These are phyloP conservation scores for Thymus quinquecostatus DNA, from an alignment of 257 asterid species.

Conservation along the genomic window DNA sequence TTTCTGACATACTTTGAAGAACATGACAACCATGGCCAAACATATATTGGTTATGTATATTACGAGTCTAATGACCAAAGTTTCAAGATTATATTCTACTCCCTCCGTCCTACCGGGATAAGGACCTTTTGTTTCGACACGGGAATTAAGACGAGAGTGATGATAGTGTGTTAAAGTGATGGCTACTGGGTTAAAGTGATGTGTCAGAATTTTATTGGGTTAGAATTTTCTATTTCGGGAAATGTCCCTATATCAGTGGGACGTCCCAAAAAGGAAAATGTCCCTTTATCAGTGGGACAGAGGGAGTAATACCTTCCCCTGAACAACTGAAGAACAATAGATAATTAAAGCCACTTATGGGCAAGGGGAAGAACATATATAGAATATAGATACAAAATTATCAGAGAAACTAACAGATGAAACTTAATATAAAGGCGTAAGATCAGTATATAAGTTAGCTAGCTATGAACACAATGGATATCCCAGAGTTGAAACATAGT, in stretches of 20 bases:
- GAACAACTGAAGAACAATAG: constrained; percentile 5
- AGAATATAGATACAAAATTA: constrained; percentile 11
- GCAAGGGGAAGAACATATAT: not conserved
- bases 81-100: not conserved
- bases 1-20: not conserved
- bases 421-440: not conserved
- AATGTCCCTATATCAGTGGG: too few relatives aligned
- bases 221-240: too few relatives aligned
- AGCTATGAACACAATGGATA: constrained; percentile 6
- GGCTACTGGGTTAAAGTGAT: too few relatives aligned
- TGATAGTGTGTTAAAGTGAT: too few relatives aligned
- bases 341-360: constrained; percentile 1
- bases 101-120: too few relatives aligned
- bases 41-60: not conserved
- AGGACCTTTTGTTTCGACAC: too few relatives aligned
- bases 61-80: constrained; percentile 1
- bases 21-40: constrained; percentile 22
- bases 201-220: too few relatives aligned
- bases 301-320: constrained; percentile 19
- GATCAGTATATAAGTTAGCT: not conserved
- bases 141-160: too few relatives aligned
- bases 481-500: not conserved
- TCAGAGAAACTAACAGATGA: not conserved
- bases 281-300: too few relatives aligned
- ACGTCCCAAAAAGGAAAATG: too few relatives aligned